A percentile compares a stretch with the other conserved stretches of the same genome.
Evolutionary conservation across 441 rosid genomes (phyloP).

Genomic region (Jatropha podagrica): DNA sequence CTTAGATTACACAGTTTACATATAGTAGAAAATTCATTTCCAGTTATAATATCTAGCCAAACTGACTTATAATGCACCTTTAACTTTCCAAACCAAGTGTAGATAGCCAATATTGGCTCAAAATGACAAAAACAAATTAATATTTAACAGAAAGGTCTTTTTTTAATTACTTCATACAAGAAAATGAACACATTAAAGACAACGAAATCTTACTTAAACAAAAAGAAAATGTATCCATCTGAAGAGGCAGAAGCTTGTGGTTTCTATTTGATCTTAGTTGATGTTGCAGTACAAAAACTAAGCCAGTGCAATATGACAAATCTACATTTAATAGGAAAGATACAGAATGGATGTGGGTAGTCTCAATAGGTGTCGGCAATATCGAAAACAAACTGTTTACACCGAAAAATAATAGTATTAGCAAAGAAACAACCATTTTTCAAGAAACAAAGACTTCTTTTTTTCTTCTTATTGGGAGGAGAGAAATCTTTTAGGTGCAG

Average conservation of each 20-base stretch:
- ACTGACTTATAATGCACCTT: background rate
- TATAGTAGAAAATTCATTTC: background rate
- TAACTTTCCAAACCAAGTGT: constrained; percentile 5
- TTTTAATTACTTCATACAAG: background rate
- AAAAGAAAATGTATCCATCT: constrained; percentile 6
- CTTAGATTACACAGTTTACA: background rate
- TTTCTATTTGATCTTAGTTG: background rate
- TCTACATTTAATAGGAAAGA: constrained; percentile 16
- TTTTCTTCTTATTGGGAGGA: constrained; percentile 22
- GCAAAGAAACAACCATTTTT: constrained; percentile 9
- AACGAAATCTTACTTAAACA: background rate
- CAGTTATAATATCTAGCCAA: constrained; percentile 1
- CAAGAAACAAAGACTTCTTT: constrained; percentile 2
- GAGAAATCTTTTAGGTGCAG: constrained; percentile 20
- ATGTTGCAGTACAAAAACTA: background rate
- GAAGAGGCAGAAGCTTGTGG: constrained; percentile 5
- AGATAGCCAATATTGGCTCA: background rate
- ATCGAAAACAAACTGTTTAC: constrained; percentile 13
- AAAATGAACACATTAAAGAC: background rate
- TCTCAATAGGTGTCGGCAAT: constrained; percentile 20
- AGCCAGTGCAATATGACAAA: background rate
- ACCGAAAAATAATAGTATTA: constrained; percentile 1
- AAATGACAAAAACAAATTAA: constrained; percentile 1
- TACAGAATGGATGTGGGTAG: constrained; percentile 12
- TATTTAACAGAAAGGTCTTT: background rate